A percentile compares a stretch with the other conserved stretches of the same genome.
Evolutionary conservation across 169 alveolate genomes (phyloP).

Genomic region (Theileria annulata): DNA sequence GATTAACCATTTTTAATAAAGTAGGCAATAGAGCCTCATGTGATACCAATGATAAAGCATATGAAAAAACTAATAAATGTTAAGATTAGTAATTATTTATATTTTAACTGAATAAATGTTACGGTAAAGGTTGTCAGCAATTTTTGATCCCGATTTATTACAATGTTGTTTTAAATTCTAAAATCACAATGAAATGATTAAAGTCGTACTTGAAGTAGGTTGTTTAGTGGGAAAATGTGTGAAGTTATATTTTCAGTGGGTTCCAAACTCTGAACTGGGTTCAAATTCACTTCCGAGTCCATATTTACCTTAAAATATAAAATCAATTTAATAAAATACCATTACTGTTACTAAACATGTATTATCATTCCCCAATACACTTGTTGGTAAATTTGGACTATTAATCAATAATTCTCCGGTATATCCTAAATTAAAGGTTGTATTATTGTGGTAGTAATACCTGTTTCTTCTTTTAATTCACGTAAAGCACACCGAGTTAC

Average conservation of each 20-base stretch:
- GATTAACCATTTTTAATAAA: not conserved
- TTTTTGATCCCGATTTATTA: conserved; percentile 2
- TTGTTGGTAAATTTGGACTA: conserved; percentile 27
- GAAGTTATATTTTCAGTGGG: conserved; percentile 20
- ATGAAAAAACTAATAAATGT: conserved; percentile 12
- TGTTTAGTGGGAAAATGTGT: conserved; percentile 12
- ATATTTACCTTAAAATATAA: conserved; percentile 14
- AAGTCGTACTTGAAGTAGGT: conserved; percentile 7
- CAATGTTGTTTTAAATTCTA: not conserved
- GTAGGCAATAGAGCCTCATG: not conserved
- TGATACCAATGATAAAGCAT: conserved; percentile 19
- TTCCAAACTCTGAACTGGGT: conserved; percentile 22
- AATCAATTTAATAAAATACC: conserved; percentile 5
- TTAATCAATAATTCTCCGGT: not conserved
- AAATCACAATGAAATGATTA: not conserved
- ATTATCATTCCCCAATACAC: conserved; percentile 26
- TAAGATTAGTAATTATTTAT: not conserved
- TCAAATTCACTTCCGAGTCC: conserved; percentile 22
- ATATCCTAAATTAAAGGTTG: conserved; percentile 14
- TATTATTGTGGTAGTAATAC: not conserved
- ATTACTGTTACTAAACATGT: conserved; percentile 17
- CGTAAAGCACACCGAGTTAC: conserved; percentile 13
- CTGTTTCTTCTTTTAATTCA: conserved; percentile 40
- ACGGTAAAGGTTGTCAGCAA: conserved; percentile 25
- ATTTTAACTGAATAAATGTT: not conserved